Conservation (phyloP, 2,329 filamentous ascomycete genomes). For the Fusarium sterilihyphosum region DNA sequence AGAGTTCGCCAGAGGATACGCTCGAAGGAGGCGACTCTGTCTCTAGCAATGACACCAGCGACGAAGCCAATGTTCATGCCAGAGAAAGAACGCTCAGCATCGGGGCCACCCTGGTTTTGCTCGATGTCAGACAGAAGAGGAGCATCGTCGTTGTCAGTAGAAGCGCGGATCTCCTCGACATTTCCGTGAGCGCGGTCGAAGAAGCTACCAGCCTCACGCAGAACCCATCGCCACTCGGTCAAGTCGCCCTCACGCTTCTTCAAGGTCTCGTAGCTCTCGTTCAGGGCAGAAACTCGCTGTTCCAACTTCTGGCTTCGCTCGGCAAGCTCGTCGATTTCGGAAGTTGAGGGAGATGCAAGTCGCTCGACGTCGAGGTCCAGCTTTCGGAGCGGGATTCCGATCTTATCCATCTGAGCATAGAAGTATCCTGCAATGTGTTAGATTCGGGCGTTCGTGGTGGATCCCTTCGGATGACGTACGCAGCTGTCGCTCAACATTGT, state of each 20-base stretch:
- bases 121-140: slow-evolving; percentile 94
- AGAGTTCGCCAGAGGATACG: slow-evolving; percentile 97
- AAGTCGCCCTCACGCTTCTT: slow-evolving; percentile 98
- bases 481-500: slow-evolving; percentile 98
- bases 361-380: slow-evolving; percentile 91
- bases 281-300: slow-evolving; percentile 88
- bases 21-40: slow-evolving; percentile 94
- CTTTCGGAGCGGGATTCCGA: slow-evolving; percentile 83
- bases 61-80: slow-evolving; percentile 99
- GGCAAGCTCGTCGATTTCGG: slow-evolving; percentile 94
- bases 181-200: slow-evolving; percentile 97
- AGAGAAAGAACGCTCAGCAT: slow-evolving; percentile 87
- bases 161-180: slow-evolving; percentile 94
- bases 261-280: slow-evolving; percentile 97
- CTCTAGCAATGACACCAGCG: slow-evolving; percentile 91
- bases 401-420: slow-evolving; percentile 94
- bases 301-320: slow-evolving; percentile 94
- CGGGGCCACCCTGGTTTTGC: slow-evolving; percentile 74
- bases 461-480: slow-evolving; percentile 67
- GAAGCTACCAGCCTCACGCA: slow-evolving; percentile 95
- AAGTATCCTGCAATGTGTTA: slow-evolving; percentile 78
- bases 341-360: slow-evolving; percentile 86
- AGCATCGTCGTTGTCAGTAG: slow-evolving; percentile 89
- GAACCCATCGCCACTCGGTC: slow-evolving; percentile 97
- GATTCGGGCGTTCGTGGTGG: slow-evolving; percentile 16